Base-by-base conservation (phyloP, 2,329 filamentous ascomycete genomes). In the Arthrobotrys iridis region DNA sequence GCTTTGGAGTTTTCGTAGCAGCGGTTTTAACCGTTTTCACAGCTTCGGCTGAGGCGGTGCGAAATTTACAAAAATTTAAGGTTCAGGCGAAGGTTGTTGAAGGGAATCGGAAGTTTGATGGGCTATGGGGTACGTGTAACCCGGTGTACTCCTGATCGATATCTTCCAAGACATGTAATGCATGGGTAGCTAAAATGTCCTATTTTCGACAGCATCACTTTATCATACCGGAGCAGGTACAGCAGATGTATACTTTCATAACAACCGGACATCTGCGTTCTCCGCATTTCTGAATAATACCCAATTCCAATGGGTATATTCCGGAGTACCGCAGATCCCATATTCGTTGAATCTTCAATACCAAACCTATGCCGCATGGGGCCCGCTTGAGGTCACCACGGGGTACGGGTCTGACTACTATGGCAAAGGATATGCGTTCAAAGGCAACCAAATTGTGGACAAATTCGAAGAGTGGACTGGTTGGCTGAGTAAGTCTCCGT, bases 201-300 rank as follows among this genome's bases (percentile, higher is more conserved):
- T 18, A 30, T 30, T 18, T 41, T 22, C 18, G 35, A 15, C 28
- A 67, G 70, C 60, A 3, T 74, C 60, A 1, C 55, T 74, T 15
- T 74, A 74, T 18, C 70, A 74, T 24, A 74, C 70, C 13, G 55
- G 62, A 18, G 70, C 70, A 11, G 62, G 18, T 15, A 74, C 62
- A 7, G 60, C 60, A 11, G 70, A 74, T 48, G 62, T 74, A 22
- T 62, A 52, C 18, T 57, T 74, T 22, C 62, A 66, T 7, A 62
- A 67, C n/a, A 67, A 67, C 43, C 33, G 43, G 15, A 62, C 60
- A 4, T 22, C 43, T 7, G 70, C 62, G 15, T 74, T 66, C 13
- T 46, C 45, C 8, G 62, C 52, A 3, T 74, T 67, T 48, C 24
- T 74, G 48, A 74, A 74, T 20, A 10, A 74, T 30, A 74, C 70